phyloP scores from a whole-genome alignment of 2,329 filamentous ascomycete species.

The Akanthomyces uredinophilus region DNA sequence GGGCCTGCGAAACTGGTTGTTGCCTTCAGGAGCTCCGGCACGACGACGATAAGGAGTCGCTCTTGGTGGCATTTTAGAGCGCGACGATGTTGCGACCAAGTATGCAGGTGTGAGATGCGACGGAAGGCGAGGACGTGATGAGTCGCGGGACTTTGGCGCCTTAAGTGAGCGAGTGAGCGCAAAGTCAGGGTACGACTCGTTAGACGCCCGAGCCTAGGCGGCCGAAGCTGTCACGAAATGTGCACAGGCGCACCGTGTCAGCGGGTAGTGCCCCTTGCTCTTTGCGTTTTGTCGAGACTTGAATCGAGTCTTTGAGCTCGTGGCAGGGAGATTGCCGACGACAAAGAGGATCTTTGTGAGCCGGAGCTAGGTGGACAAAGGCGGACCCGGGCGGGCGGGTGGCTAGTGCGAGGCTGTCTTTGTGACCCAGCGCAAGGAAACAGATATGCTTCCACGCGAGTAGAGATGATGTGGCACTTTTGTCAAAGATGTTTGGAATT shows the following conservation, averaged over 20 bases:
- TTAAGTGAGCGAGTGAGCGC: slow-evolving; percentile 10
- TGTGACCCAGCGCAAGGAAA: not conserved
- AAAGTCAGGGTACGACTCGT: not conserved
- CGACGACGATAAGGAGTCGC: slow-evolving; percentile 7
- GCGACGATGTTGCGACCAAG: not conserved
- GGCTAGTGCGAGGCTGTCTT: slow-evolving; percentile 4
- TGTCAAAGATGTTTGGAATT: not conserved
- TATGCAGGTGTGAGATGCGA: not conserved
- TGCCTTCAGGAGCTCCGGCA: slow-evolving; percentile 1
- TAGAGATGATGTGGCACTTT: not conserved
- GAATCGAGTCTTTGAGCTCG: slow-evolving; percentile 4
- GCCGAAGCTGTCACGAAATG: not conserved
- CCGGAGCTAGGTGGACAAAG: slow-evolving; percentile 14
- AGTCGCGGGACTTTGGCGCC: not conserved
- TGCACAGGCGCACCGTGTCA: not conserved
- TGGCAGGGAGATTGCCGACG: slow-evolving; percentile 15
- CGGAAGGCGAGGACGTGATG: not conserved
- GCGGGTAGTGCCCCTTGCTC: not conserved
- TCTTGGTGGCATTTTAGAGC: slow-evolving; percentile 18
- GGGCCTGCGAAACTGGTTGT: slow-evolving; percentile 21
- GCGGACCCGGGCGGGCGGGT: not conserved
- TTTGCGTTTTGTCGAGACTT: slow-evolving; percentile 10
- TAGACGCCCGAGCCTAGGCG: slow-evolving; percentile 1
- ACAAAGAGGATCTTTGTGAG: slow-evolving; percentile 24
- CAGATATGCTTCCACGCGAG: not conserved